Base-by-base conservation (phyloP, 805 yeast species). In the Torulaspora gathmanii region DNA sequence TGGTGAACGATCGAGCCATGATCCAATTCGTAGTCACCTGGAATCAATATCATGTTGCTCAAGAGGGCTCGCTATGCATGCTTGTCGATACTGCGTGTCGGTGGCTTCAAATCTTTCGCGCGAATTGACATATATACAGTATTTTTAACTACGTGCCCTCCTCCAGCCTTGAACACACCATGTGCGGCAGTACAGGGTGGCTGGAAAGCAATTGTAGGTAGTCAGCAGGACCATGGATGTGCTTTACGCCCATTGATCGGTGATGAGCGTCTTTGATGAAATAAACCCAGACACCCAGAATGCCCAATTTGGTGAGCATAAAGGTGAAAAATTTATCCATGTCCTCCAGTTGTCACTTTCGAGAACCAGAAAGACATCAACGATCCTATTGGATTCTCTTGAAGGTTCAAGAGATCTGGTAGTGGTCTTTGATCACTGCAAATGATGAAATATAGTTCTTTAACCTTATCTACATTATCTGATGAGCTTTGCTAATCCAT, bases 381-480 rank as follows among this genome's bases (percentile, higher is more conserved):
- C 33, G 16, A 20, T 25, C 12, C 28, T 28, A 16, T 17, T 4
- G 19, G n/a, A 16, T 4, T 31, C 25, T 27, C 33, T 41, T 41
- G 44, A 41, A 27, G 44, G 44, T 11, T 41, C 44, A 41, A 16
- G 33, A 17, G 34, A 26, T 13, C 6, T 23, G 44, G 28, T 26
- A 40, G 31, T 26, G 12, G 12, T 27, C 19, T 16, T 5, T 19
- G 20, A 29, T 27, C 29, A 34, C 34, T 28, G 37, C 37, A 54
- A 35, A 38, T 58, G 64, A 61, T 60, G 63, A 57, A 50, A 46
- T 45, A 45, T 22, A 34, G 38, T 42, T 49, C 41, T 38, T 37
- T 29, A 49, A 55, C 50, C 68, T 63, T 63, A 63, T 63, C 68
- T 63, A 63, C 67, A 62, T 63, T 63, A 63, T 61, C 67, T 61